phyloP scores from a whole-genome alignment of 768 basidiomycete species.

The Phallus indusiatus region DNA sequence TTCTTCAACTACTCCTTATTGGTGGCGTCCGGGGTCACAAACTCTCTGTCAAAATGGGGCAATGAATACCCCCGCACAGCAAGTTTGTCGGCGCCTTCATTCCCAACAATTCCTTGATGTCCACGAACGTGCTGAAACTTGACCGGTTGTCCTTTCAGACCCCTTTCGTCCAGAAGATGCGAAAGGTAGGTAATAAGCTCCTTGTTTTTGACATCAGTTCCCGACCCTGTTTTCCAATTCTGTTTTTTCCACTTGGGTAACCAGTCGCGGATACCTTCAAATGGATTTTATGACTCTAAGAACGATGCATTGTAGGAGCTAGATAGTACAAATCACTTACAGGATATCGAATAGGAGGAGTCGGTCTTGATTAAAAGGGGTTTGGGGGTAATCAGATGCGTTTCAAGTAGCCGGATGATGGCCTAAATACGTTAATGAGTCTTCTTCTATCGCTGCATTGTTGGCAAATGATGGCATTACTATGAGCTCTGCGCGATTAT shows the following conservation, averaged over 20 bases:
- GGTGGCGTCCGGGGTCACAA: background rate
- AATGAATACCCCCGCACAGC: conserved; percentile 50
- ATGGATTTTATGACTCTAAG: background rate
- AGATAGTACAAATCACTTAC: conserved; percentile 28
- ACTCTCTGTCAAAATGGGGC: conserved; percentile 12
- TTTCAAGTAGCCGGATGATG: conserved; percentile 73
- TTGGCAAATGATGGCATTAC: conserved; percentile 30
- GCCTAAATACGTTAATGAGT: conserved; percentile 39
- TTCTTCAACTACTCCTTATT: background rate
- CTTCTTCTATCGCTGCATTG: too few relatives aligned
- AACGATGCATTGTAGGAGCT: background rate
- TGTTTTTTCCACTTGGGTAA: conserved; percentile 55
- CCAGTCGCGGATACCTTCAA: conserved; percentile 59
- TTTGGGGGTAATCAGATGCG: conserved; percentile 42
- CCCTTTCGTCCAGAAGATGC: conserved; percentile 49
- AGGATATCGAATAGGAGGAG: conserved; percentile 74
- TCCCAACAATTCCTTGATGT: conserved; percentile 69
- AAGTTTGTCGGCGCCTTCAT: conserved; percentile 76
- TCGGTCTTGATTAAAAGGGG: conserved; percentile 75
- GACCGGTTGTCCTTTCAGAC: conserved; percentile 42
- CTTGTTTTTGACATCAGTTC: conserved; percentile 61
- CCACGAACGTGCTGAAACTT: conserved; percentile 66
- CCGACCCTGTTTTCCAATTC: conserved; percentile 36
- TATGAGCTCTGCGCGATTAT: conserved; percentile 82
- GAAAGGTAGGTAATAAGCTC: conserved; percentile 62